Base-by-base conservation (phyloP, 2,329 filamentous ascomycete genomes). In the Gyromitra esculenta region DNA sequence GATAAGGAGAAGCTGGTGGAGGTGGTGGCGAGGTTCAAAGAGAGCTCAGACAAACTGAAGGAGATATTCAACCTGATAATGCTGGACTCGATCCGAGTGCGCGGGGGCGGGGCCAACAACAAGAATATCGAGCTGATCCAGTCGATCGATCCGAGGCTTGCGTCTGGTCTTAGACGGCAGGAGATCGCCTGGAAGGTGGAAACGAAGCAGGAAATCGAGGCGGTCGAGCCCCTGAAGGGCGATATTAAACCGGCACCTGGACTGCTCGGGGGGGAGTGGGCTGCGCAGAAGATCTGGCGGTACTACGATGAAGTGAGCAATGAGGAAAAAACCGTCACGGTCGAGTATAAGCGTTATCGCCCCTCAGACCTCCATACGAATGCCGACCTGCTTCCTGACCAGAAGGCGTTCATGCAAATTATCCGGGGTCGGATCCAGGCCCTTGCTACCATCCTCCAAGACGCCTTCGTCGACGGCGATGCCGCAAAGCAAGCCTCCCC, bases 1-100 rank as follows among this genome's bases (percentile, higher is more conserved):
- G 82, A 82, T 70, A 82, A 81, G 72, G 81, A 81, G 73, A 81
- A 79, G 66, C 70, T 82, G 59, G 65, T 78, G 18, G 71, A 64
- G 13, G 77, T 81, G 13, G 59, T 82, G n/a, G 81, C 81, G 7
- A 75, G 78, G 45, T 82, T 82, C 52, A 81, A 81, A 31, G 76
- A 79, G 56, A 82, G 81, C 80, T 80, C 81, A 0, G 77, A 78
- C 35, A 78, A 75, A 57, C 73, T 82, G 59, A 77, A 80, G n/a
- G 80, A 82, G 59, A 31, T 82, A 3, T 69, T 59, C 21, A 48
- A 35, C n/a, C 54, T 69, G 15, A 69, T 69, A 5, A 69, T 69
- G 66, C 66, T 69, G 4, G 66, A 62, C 13, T 41, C 56, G 1
- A 60, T 31, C 11, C 66, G 66, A 15, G 66, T 59, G 13, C 56